Base-by-base conservation (phyloP, 305 asterid genomes). In the Fraxinus latifolia region DNA sequence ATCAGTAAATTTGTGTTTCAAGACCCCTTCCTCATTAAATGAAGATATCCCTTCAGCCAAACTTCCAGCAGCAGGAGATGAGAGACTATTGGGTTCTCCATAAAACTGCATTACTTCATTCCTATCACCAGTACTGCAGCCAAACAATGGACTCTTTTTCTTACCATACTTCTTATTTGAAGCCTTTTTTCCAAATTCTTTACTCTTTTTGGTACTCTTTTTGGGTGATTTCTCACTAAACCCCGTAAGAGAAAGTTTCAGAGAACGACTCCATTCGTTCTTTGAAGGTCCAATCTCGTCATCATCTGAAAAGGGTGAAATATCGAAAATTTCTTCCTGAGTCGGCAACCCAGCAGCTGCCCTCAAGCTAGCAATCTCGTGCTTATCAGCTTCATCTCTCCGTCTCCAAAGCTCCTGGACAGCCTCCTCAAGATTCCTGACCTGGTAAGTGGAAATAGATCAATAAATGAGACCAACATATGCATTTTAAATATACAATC, bases 331-430 rank as follows among this genome's bases (percentile, higher is more conserved):
- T 84, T 93, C 98, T 86, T 94, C 97, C 84, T 92, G 97, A 82
- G 93, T 90, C 11, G 99, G 99, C 91, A 96, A 90, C 81, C 99
- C 99, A 88, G 97, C 96, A 82, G 90, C 95, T 55, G 91, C 96
- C 88, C 98, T 93, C 89, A 94, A 87, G 86, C 92, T 92, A 79
- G 92, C 90, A 79, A 94, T 93, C 86, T 93, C 82, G 83, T 94
- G 97, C 89, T 65, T 91, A 79, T 96, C 99, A 85, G 94, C 91
- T 91, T 88, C 93, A 78, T 95, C 97, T 90, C 92, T 94, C 87
- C 98, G 92, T 83, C 82, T 93, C 99, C 99, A 94, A 77, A 96
- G 98, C 92, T 94, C 99, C 91, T 88, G 93, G 85, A 93, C 98
- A 84, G 98, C 95, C 85, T 94, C 97, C 85, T 96, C 98, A 77